Evolutionary conservation across 2,329 filamentous ascomycete species (phyloP), one percentile per base, ranked within the genome.

Genomic region (Fusarium annulatum): DNA sequence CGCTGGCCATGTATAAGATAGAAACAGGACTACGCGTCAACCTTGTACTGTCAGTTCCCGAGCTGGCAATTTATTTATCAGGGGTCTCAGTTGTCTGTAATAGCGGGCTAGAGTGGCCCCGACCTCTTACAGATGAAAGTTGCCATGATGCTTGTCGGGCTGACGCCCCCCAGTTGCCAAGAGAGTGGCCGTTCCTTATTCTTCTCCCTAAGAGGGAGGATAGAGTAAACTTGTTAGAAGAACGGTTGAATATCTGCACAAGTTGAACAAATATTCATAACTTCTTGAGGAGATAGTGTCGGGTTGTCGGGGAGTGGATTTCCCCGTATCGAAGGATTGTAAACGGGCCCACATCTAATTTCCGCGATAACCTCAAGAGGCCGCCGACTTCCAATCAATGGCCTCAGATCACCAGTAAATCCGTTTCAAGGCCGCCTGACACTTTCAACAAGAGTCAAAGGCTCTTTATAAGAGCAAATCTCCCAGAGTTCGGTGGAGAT

Each of bases 371-470:
- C 59, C 23, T 5, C 30, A n/a, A 58, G 71, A 69, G 71, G 71
- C 71, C 71, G 71, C 71, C 71, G 41, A 36, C 18, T 30, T 9
- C 34, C n/a, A 64, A 14, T 15, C 49, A 58, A 41, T 57, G 41
- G 21, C 55, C 39, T 28, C 21, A 38, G 3, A 43, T 51, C 30
- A 33, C 2, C 34, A 28, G 23, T 16, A 58, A 71, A 43, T 12
- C 56, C 33, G 23, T 36, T 19, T 7, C 36, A 70, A 56, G 45
- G 43, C 53, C 38, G 23, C 8, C 21, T 34, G n/a, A 45, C 28
- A 36, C 9, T 26, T 30, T 18, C 10, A 28, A 41, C 19, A 45
- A 12, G 38, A 18, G 15, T 15, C n/a, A 34, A 30, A 28, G 9
- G 30, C 30, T 39, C 19, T 36, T 39, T 49, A 49, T 48, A 64